Conservation (phyloP, 208 protist genomes). For the Balamuthia mandrillaris region DNA sequence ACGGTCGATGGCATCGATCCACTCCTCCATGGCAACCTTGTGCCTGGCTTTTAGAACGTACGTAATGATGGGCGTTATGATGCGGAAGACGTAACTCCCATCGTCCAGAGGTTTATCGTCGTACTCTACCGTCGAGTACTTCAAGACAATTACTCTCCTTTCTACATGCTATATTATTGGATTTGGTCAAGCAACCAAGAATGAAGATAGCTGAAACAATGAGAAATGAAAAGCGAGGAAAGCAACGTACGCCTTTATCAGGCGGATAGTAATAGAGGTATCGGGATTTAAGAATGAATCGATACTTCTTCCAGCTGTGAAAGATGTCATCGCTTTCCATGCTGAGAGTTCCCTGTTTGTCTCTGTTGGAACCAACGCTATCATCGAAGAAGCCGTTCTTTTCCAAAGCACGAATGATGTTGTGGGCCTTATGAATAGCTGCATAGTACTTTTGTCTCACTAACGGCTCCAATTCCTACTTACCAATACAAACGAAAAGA, state of each 20-base stretch:
- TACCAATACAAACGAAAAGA: too few relatives aligned
- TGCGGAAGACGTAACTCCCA: neutral
- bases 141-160: neutral
- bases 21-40: neutral
- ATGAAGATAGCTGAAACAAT: neutral
- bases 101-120: neutral
- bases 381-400: slow-evolving; percentile 15
- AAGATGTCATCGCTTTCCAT: neutral
- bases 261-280: slow-evolving; percentile 1
- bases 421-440: neutral
- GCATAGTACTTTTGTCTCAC: neutral
- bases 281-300: neutral
- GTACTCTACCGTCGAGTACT: neutral
- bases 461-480: slow-evolving; percentile 9
- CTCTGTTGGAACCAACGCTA: neutral
- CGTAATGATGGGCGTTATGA: neutral
- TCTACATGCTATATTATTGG: neutral
- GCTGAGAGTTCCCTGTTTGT: neutral
- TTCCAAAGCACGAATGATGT: neutral
- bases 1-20: neutral
- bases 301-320: neutral
- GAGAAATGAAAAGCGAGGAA: neutral
- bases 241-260: neutral
- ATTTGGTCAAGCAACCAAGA: neutral
- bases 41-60: neutral